Conservation (phyloP, 2,329 filamentous ascomycete species). For the Geosmithia flava region DNA sequence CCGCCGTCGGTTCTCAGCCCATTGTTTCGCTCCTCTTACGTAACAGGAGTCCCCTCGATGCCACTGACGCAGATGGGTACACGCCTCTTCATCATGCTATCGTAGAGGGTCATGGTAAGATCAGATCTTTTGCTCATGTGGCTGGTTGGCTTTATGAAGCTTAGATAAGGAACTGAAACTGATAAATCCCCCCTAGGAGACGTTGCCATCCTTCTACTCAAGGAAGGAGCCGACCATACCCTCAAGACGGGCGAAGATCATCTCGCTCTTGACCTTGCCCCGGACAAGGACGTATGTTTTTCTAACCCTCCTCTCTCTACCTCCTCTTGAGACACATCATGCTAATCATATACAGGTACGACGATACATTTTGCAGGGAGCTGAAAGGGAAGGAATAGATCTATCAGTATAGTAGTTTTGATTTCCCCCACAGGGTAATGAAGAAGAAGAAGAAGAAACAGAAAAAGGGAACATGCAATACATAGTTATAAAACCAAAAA, state of each 20-base stretch:
- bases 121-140: neutral
- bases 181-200: slow-evolving; percentile 53
- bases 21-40: slow-evolving; percentile 72
- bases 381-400: slow-evolving; percentile 75
- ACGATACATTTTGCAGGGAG: slow-evolving; percentile 63
- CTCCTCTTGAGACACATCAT: slow-evolving; percentile 2
- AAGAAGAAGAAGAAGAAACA: neutral
- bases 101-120: slow-evolving; percentile 57
- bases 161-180: too few relatives aligned
- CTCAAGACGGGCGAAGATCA: slow-evolving; percentile 62
- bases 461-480: neutral
- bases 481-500: slow-evolving; percentile 4
- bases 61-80: slow-evolving; percentile 69
- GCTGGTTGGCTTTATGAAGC: neutral
- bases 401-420: slow-evolving; percentile 15
- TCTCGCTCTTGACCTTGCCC: slow-evolving; percentile 69
- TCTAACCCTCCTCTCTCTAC: neutral
- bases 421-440: neutral
- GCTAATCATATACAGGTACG: slow-evolving; percentile 40
- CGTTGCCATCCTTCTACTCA: slow-evolving; percentile 70
- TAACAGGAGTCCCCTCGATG: slow-evolving; percentile 68
- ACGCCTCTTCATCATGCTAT: slow-evolving; percentile 85
- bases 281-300: slow-evolving; percentile 63
- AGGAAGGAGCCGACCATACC: slow-evolving; percentile 70
- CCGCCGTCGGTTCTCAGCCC: slow-evolving; percentile 78